A percentile compares a stretch with the other conserved stretches of the same genome.
These are phyloP conservation scores for Cadophora malorum DNA, from an alignment of 2,329 filamentous ascomycete genomes.

Conservation along the genomic window DNA sequence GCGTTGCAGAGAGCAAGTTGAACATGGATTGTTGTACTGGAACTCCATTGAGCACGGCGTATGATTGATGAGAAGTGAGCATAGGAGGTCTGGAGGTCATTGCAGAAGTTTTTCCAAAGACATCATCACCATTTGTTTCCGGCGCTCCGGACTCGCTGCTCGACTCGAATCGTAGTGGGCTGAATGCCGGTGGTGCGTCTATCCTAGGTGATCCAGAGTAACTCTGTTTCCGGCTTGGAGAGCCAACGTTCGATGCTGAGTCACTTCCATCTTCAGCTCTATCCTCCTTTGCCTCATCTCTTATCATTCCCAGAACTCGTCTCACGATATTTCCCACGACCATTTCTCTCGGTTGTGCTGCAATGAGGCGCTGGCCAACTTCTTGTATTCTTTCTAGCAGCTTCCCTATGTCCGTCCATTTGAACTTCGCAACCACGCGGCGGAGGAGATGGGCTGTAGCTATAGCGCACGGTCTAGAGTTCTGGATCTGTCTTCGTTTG, in stretches of 20 bases:
- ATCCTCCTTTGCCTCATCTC: constrained; percentile 87
- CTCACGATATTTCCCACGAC: constrained; percentile 94
- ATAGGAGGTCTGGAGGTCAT: constrained; percentile 62
- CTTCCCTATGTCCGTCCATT: constrained; percentile 77
- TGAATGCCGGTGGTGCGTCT: constrained; percentile 34
- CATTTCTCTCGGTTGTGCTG: constrained; percentile 88
- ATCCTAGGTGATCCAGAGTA: constrained; percentile 29
- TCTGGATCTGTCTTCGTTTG: constrained; percentile 88
- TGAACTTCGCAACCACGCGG: constrained; percentile 82
- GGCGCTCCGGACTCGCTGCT: constrained; percentile 34
- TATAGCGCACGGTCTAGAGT: constrained; percentile 86
- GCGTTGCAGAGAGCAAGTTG: constrained; percentile 78
- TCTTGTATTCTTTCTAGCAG: constrained; percentile 82
- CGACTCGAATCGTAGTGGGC: constrained; percentile 42
- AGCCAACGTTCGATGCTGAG: constrained; percentile 41
- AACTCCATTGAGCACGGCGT: constrained; percentile 60
- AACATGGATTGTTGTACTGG: constrained; percentile 77
- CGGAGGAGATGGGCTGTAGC: constrained; percentile 89
- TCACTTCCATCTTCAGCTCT: constrained; percentile 60
- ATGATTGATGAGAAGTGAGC: constrained; percentile 66
- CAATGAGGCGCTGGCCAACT: constrained; percentile 75
- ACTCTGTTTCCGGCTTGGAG: constrained; percentile 37
- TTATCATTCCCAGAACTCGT: constrained; percentile 86
- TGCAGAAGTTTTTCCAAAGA: constrained; percentile 34
- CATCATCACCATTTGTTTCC: constrained; percentile 38